A percentile compares a stretch with the other conserved stretches of the same genome.
Evolutionary conservation across 2,329 filamentous ascomycete species (phyloP).

Genomic region (Samsoniella hepiali): DNA sequence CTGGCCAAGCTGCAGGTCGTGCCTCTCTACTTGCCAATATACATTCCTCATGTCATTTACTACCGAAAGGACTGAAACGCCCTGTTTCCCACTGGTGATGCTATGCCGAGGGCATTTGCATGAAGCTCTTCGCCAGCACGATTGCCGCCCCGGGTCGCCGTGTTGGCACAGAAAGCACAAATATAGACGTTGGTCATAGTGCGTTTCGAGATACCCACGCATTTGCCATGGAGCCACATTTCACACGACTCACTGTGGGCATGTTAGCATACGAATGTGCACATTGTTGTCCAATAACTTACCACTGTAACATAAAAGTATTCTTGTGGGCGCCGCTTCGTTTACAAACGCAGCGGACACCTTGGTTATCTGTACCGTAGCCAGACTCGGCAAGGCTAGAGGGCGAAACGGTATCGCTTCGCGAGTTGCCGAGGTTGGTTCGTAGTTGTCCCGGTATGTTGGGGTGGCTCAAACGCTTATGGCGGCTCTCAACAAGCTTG

Average conservation of each 20-base stretch:
- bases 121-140: slow-evolving; percentile 45
- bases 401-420: slow-evolving; percentile 47
- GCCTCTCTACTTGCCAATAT: background rate
- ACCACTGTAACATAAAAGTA: slow-evolving; percentile 63
- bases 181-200: slow-evolving; percentile 61
- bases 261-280: background rate
- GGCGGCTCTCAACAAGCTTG: slow-evolving; percentile 53
- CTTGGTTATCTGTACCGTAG: slow-evolving; percentile 39
- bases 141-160: slow-evolving; percentile 50
- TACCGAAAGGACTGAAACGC: slow-evolving; percentile 43
- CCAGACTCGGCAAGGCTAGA: slow-evolving; percentile 49
- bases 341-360: slow-evolving; percentile 57
- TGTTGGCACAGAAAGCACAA: slow-evolving; percentile 61
- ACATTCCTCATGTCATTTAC: slow-evolving; percentile 2
- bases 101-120: slow-evolving; percentile 25
- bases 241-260: slow-evolving; percentile 58
- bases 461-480: slow-evolving; percentile 38
- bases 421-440: slow-evolving; percentile 32
- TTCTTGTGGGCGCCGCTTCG: slow-evolving; percentile 43
- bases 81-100: slow-evolving; percentile 42
- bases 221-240: slow-evolving; percentile 62
- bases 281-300: slow-evolving; percentile 25
- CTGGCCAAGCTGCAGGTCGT: slow-evolving; percentile 20
- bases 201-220: slow-evolving; percentile 56
- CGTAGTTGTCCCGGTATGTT: slow-evolving; percentile 36